Percentiles rank a stretch among this genome's conserved stretches.
These are phyloP conservation scores for Stylosanthes scabra DNA, from an alignment of 331 rosid genomes.

Conservation along the genomic window DNA sequence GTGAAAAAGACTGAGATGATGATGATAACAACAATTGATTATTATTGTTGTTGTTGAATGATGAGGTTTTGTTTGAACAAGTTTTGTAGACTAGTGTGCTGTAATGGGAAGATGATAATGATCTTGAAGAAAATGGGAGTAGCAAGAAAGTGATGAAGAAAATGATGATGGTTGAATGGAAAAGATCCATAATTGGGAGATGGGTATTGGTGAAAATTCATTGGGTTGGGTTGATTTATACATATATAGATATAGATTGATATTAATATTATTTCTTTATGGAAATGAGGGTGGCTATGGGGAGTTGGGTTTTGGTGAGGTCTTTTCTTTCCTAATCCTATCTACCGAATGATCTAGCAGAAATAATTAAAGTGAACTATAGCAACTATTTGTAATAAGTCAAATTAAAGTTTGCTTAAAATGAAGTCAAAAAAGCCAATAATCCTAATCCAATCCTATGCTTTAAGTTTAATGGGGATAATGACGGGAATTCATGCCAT, in stretches of 20 bases:
- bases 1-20: constrained; percentile 35
- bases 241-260: no score
- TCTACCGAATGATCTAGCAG: constrained; percentile 37
- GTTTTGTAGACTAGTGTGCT: constrained; percentile 58
- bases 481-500: no score
- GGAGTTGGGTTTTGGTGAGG: constrained; percentile 33
- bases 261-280: no score
- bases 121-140: constrained; percentile 35
- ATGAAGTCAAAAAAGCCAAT: no score
- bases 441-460: no score
- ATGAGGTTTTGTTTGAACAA: constrained; percentile 52
- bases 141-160: constrained; percentile 15
- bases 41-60: not conserved
- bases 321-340: constrained; percentile 52
- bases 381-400: not conserved
- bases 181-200: constrained; percentile 45
- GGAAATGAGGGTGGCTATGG: not conserved
- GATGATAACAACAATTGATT: not conserved
- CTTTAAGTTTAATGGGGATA: no score
- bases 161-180: constrained; percentile 21
- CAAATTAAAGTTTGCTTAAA: no score
- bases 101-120: constrained; percentile 46
- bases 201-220: not conserved
- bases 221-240: not conserved
- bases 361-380: not conserved